These are phyloP conservation scores for Hypsizygus marmoreus DNA, from an alignment of 768 basidiomycete genomes.

Conservation along the genomic window DNA sequence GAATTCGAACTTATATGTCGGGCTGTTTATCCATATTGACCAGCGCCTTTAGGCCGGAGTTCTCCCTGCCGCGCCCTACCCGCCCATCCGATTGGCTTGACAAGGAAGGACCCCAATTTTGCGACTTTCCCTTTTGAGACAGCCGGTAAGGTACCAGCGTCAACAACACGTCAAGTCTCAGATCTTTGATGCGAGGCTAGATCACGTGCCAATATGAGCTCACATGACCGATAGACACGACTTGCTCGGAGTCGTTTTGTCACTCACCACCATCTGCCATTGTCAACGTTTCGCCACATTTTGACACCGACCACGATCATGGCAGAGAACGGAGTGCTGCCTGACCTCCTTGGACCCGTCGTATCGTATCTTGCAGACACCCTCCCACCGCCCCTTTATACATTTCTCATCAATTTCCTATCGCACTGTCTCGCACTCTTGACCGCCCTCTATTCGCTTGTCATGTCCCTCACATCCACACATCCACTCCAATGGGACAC, in stretches of 20 bases:
- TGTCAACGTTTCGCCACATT: not conserved
- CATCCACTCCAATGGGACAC: conserved; percentile 64
- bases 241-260: too few species aligned
- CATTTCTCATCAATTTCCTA: conserved; percentile 48
- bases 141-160: not conserved
- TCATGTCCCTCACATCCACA: conserved; percentile 48
- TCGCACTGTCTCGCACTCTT: conserved; percentile 54
- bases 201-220: too few species aligned
- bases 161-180: too few species aligned
- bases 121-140: not conserved
- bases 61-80: too few species aligned
- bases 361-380: conserved; percentile 54
- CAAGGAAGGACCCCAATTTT: conserved; percentile 26
- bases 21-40: conserved; percentile 25
- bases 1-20: conserved; percentile 33
- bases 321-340: conserved; percentile 36
- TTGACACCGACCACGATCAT: conserved; percentile 20
- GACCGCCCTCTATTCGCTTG: conserved; percentile 49
- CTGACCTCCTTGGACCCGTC: conserved; percentile 53
- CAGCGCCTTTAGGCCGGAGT: too few species aligned
- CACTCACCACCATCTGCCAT: too few species aligned
- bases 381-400: conserved; percentile 60
- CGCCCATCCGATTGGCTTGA: conserved; percentile 4
- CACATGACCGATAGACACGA: too few species aligned
- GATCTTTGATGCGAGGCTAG: too few species aligned